These are phyloP conservation scores for Silene uniflora DNA, from an alignment of 148 eudicot genomes.

Conservation along the genomic window DNA sequence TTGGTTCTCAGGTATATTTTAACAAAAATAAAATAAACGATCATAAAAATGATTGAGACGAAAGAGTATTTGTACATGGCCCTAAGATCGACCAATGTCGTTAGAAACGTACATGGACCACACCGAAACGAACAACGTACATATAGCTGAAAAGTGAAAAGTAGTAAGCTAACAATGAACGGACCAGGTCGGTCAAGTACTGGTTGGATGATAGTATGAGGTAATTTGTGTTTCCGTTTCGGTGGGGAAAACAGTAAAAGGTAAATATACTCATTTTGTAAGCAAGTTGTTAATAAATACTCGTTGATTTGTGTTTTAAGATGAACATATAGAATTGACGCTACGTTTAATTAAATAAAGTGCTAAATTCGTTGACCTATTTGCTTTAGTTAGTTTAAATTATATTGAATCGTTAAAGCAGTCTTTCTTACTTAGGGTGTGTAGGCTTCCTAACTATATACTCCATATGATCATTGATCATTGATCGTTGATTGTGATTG, in stretches of 20 bases:
- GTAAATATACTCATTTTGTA: conserved; percentile 12
- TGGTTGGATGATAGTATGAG: background rate
- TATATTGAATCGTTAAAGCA: conserved; percentile 6
- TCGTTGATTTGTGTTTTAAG: conserved; percentile 27
- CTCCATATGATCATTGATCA: no score
- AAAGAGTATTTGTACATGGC: no score
- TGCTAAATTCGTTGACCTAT: conserved; percentile 8
- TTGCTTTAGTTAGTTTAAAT: conserved; percentile 14
- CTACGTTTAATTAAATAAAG: conserved; percentile 24
- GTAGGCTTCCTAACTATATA: no score
- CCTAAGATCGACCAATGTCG: no score
- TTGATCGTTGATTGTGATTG: no score
- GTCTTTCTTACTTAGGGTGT: background rate
- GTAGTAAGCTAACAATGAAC: background rate
- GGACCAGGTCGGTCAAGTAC: background rate
- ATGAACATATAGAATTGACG: no score
- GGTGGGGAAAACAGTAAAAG: conserved; percentile 1
- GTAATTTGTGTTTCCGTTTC: background rate
- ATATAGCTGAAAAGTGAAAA: background rate
- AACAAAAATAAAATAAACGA: no score
- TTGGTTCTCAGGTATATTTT: no score
- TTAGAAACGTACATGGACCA: no score
- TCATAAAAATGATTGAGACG: no score
- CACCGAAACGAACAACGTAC: no score
- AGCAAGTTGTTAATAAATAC: conserved; percentile 17